A percentile compares a stretch with the other conserved stretches of the same genome.
Conservation (phyloP, 257 asterid species). For the Rauvolfia tetraphylla region DNA sequence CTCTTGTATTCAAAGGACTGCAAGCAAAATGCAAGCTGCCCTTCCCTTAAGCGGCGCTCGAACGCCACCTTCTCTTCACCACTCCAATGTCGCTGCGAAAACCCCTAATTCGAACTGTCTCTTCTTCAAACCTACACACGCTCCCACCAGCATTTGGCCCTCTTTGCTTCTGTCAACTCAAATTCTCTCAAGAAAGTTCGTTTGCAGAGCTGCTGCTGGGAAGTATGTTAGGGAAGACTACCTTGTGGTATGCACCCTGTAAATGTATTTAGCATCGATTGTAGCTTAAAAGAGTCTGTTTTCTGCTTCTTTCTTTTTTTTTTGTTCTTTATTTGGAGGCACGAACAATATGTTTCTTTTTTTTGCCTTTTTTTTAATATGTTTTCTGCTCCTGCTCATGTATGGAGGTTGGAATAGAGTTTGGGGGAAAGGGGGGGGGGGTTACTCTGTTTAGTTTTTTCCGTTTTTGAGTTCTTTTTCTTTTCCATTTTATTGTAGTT, state of each 20-base stretch:
- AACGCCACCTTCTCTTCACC: conserved; percentile 27
- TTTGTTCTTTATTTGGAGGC: background rate
- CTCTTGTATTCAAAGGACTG: background rate
- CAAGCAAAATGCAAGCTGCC: conserved; percentile 43
- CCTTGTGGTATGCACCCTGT: conserved; percentile 66
- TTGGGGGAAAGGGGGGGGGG: too few species aligned
- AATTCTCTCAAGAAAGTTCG: conserved; percentile 43
- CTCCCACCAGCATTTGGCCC: conserved; percentile 29
- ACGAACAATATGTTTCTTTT: background rate
- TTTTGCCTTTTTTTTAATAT: too few species aligned
- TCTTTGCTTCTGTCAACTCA: conserved; percentile 39
- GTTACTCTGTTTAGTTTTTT: background rate
- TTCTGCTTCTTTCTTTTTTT: too few species aligned
- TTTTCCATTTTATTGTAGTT: background rate
- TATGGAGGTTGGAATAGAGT: background rate
- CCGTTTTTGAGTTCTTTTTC: background rate
- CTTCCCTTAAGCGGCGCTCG: conserved; percentile 34
- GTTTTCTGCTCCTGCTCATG: background rate
- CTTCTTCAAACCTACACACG: conserved; percentile 21
- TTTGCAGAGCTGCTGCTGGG: conserved; percentile 63
- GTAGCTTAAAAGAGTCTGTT: too few species aligned
- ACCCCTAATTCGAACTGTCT: conserved; percentile 34
- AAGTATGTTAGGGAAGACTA: conserved; percentile 81
- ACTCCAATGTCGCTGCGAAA: conserved; percentile 23
- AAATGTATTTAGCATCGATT: background rate